Evolutionary conservation across 1,284 basidiomycete species (phyloP), one percentile per base, ranked within the genome.

Genomic region (Xerocomus minutiporus): DNA sequence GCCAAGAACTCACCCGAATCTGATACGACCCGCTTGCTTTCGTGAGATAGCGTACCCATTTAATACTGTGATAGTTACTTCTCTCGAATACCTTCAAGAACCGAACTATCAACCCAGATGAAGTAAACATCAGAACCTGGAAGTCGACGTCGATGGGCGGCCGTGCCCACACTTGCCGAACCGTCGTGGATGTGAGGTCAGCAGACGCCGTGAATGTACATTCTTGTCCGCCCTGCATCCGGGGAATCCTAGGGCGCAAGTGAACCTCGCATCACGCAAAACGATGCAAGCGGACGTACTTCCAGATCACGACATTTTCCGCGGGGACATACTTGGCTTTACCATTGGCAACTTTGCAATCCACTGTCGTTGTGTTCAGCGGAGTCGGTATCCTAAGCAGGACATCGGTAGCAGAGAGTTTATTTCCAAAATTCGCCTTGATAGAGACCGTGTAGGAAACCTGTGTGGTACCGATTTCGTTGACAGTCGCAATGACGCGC

Each of bases 51-150:
- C 90, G 75, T 26, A 96, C 93, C 93, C 93, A 96, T 70, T 95
- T 95, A 57, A 94, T 84, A 59, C 88, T 91, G 62, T 92, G 84
- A 67, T 98, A 98, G 62, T 86, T 91, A 68, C 80, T 85, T 79
- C 94, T 97, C 76, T 99, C 97, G 63, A 97, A 97, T 25, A 99
- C 95, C 71, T 98, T 99, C 65, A 99, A 73, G 79, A 97, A 99
- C 45, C 96, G 83, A 15, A 99, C 97, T 49, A 97, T 86, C 61
- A 99, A 71, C 0, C 97, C 97, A 8, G 94, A 97, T 5, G 95
- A 82, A 0, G 96, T 98, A 72, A 97, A 94, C 96, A 99, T 99
- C 63, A 99, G 79, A 53, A 99, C 96, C 74, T 94, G 85, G 73
- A 99, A 99, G 72, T 99, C 95, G 55, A 99, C 84, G 63, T 97